Evolutionary conservation across 306 rosid species (phyloP), one percentile per base, ranked within the genome.

Genomic region (Psophocarpus tetragonolobus): DNA sequence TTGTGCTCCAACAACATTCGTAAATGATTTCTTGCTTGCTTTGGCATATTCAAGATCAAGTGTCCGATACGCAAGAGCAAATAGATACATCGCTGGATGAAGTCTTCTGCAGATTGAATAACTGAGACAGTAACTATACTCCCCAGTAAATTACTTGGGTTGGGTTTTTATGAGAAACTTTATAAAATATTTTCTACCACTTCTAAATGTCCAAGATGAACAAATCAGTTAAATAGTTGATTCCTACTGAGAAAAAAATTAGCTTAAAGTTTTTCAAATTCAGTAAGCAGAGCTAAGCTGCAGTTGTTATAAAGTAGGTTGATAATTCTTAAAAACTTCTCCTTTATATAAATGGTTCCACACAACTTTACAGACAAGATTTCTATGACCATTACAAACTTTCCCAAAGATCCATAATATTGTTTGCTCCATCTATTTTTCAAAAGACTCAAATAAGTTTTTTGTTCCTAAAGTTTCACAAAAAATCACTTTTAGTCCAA

Each of bases 51-150:
- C 97, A 69, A 92, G 88, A 87, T 94, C 98, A 78, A 94, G 91
- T 62, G 98, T 89, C 82, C 98, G 86, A 77, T 94, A 92, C 64
- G 95, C 98, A 80, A 94, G 96, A 78, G 94, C 85, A 75, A 94
- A 89, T 69, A 94, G 86, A 84, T 92, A 94, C 92, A 94, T 89
- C 21, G 98, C 97, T 58, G 98, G 98, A 80, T 92, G 98, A 72
- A 94, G 90, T 84, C 98, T 91, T 88, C 98, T 94, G 92, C 88
- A 80, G 35, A 81, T 70, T 75, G 73, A 35, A 75, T 10, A 54
- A 74, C 80, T 70, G 74, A 60, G 54, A 78, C 23, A 24, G 75
- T 88, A 60, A 81, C 85, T 44, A 63, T 68, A 41, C 42, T 66
- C 8, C 74, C 74, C 15, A 63, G 56, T 36, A 50, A 78, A 83